Evolutionary conservation across 2,329 filamentous ascomycete species (phyloP), one percentile per base, ranked within the genome.

Genomic region (Trichoderma sp.): DNA sequence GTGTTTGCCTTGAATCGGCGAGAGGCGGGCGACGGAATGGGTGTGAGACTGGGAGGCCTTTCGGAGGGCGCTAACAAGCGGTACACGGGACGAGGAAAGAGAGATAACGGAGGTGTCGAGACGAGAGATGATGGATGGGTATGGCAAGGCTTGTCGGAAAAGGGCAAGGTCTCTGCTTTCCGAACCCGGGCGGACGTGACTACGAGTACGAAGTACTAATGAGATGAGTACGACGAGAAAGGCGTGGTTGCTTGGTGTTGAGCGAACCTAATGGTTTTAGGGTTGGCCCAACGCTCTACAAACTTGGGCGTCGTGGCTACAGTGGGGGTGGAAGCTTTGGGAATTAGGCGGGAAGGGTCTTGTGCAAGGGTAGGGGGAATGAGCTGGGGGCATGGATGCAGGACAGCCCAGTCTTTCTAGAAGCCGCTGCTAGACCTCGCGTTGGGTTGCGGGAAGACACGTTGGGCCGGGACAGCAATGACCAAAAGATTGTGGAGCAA

Each of bases 351-450:
- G 38, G 66, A 75, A 63, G 27, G 74, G 74, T 67, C 62, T 24
- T 75, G 68, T 74, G 74, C 69, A 75, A 60, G 60, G 27, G 56
- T 31, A 31, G 41, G 65, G 56, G 56, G 31, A 38, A 56, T 41
- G 45, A 56, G 67, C 50, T 53, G 67, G 50, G 33, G 60, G 53
- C 62, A 66, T 50, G 59, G 69, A 50, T 72, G 69, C 69, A 72
- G 74, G 74, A 72, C 68, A 75, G 53, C 74, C 74, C 69, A 63
- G 60, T 38, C 66, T 71, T 75, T 75, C 74, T 75, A 75, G 74
- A 75, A 75, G 74, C 21, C 21, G 53, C 63, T 65, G 71, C 71
- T 41, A 38, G 71, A 74, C 71, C 35, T 45, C 62, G 45, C 74
- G 74, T 75, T 75, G 74, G 74, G 69, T 74, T 66, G 53, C 41